Conservation (phyloP, 306 rosid species). For the Citrullus amarus region DNA sequence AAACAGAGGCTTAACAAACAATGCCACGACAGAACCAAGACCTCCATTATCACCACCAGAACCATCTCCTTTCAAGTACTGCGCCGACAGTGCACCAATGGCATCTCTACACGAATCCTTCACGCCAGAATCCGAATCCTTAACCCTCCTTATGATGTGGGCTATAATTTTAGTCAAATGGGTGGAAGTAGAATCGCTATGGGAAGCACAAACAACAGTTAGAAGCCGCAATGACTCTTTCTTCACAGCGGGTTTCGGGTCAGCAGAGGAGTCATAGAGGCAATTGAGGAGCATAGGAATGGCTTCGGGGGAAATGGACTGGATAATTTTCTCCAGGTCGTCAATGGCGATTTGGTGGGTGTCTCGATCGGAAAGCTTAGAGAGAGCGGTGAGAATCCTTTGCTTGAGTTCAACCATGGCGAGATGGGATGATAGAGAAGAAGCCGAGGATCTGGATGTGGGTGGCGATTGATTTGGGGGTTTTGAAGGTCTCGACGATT, state of each 20-base stretch:
- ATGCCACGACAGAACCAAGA: slow-evolving; percentile 46
- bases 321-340: slow-evolving; percentile 62
- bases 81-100: slow-evolving; percentile 48
- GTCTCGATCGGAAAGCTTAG: slow-evolving; percentile 89
- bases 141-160: slow-evolving; percentile 54
- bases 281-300: slow-evolving; percentile 80
- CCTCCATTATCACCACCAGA: slow-evolving; percentile 25
- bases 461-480: slow-evolving; percentile 38
- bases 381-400: slow-evolving; percentile 65
- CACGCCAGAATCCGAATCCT: slow-evolving; percentile 64
- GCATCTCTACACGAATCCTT: slow-evolving; percentile 77
- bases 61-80: slow-evolving; percentile 31
- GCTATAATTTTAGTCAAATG: slow-evolving; percentile 68
- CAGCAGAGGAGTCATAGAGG: slow-evolving; percentile 65
- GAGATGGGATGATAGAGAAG: slow-evolving; percentile 56
- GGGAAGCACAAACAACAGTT: slow-evolving; percentile 45
- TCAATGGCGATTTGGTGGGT: slow-evolving; percentile 89
- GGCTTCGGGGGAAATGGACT: slow-evolving; percentile 47
- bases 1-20: slow-evolving; percentile 83
- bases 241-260: slow-evolving; percentile 80
- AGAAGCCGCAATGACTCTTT: slow-evolving; percentile 69
- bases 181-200: slow-evolving; percentile 41
- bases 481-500: slow-evolving; percentile 37
- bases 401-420: slow-evolving; percentile 96
- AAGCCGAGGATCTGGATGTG: slow-evolving; percentile 33